phyloP scores from a whole-genome alignment of 352 stramenopile species.

The Thraustotheca clavata region DNA sequence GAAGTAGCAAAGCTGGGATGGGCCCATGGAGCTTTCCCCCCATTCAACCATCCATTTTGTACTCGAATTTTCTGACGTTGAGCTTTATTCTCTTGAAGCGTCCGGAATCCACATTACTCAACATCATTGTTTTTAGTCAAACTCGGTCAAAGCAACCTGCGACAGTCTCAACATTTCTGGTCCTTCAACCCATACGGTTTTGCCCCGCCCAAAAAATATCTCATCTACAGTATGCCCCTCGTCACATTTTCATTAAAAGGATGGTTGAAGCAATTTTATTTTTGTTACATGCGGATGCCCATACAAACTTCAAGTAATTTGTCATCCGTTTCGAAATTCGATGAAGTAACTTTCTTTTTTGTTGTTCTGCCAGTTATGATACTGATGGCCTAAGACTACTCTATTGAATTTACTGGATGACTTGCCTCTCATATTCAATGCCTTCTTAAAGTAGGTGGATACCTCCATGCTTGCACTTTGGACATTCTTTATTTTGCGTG shows the following conservation, averaged over 20 bases:
- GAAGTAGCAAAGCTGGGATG: background rate
- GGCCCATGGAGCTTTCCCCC: no score
- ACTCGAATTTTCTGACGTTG: no score
- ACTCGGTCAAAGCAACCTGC: background rate
- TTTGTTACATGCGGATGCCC: background rate
- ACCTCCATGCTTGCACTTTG: constrained; percentile 1
- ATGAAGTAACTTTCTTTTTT: background rate
- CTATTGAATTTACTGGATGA: background rate
- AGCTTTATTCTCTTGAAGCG: background rate
- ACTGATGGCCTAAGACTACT: background rate
- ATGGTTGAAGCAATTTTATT: background rate
- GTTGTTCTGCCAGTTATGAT: background rate
- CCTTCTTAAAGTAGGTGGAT: background rate
- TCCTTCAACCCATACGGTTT: constrained; percentile 8
- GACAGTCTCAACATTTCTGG: constrained; percentile 3
- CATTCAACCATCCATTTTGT: no score
- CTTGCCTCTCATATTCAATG: background rate
- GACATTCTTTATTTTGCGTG: constrained; percentile 8
- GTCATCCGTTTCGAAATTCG: background rate
- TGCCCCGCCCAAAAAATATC: background rate
- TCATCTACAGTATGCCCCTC: background rate
- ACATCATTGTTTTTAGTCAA: background rate
- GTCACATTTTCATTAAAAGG: background rate
- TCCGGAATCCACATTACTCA: background rate
- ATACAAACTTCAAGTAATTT: background rate